Base-by-base conservation (phyloP, 2,329 filamentous ascomycete genomes). In the Niveomyces coronatus region DNA sequence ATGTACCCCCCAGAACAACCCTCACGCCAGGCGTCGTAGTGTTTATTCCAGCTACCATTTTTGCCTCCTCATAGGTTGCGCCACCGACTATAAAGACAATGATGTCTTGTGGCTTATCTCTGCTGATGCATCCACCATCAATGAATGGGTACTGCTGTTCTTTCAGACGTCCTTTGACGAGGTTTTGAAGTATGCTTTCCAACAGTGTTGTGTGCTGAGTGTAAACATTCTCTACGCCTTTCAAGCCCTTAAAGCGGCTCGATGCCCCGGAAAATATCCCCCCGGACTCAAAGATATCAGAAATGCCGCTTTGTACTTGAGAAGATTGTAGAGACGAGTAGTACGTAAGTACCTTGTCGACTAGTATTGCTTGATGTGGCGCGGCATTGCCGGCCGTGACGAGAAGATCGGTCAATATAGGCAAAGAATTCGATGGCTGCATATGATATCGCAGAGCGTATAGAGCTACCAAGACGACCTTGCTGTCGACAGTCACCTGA, bases 191-290 rank as follows among this genome's bases (percentile, higher is more conserved):
- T 1, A 87, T 96, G 17, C 75, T 74, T 57, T 95, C 88, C 13
- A 98, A 62, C 16, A 86, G 72, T 0, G 93, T 87, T 5, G 86
- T 93, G 58, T 98, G 91, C 57, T 98, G 93, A 0, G 91, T 98
- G 58, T 98, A 98, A 19, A 98, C 91, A 51, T 98, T 98, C 58
- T 98, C 93, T 1, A 98, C 91, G 2, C 91, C 91, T 54, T 96
- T 95, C 11, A 98, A 70, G 0, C 91, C 91, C 53, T 94, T 94
- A 59, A 98, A 87, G 5, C 88, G 79, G 52, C 82, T 85, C 27
- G 86, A 74, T 9, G 88, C 87, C 10, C 85, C 85, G 1, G 85
- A 85, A 60, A 98, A 94, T 46, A 98, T 89, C 4, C 86, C 89
- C 0, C 82, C 76, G 0, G 85, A 82, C 53, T 96, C 88, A 51